phyloP scores from a whole-genome alignment of 495 filamentous ascomycete genomes.

The Penicillium coprophilum region DNA sequence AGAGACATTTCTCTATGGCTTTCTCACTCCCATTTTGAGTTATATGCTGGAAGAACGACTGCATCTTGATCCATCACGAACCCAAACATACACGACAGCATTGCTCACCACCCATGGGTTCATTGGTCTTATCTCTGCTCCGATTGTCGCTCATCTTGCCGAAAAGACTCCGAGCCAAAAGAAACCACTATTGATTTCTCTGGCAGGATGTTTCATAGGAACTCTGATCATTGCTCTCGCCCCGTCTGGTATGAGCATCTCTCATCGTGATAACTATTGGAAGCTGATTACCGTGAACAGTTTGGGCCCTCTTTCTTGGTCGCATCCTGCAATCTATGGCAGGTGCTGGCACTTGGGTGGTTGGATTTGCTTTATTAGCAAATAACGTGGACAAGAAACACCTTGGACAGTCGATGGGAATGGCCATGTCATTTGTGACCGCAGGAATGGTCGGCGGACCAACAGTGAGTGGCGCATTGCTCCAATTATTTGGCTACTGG shows the following conservation, averaged over 20 bases:
- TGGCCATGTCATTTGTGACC: constrained; percentile 16
- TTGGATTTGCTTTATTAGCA: constrained; percentile 18
- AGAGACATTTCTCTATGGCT: constrained; percentile 35
- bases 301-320: constrained; percentile 18
- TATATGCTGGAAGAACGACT: constrained; percentile 32
- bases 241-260: neutral
- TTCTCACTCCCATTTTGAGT: constrained; percentile 28
- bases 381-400: constrained; percentile 12
- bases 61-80: constrained; percentile 19
- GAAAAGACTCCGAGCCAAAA: constrained; percentile 23
- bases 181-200: constrained; percentile 21
- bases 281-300: neutral
- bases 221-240: constrained; percentile 24
- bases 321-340: constrained; percentile 20
- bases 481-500: constrained; percentile 21
- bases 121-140: constrained; percentile 19
- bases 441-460: constrained; percentile 19
- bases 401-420: constrained; percentile 16
- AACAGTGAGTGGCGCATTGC: constrained; percentile 15
- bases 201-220: constrained; percentile 19
- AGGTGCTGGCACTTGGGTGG: constrained; percentile 20
- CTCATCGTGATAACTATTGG: neutral
- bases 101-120: constrained; percentile 22
- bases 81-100: constrained; percentile 21
- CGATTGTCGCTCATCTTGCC: constrained; percentile 30